These are phyloP conservation scores for Exophiala oligosperma DNA, from an alignment of 2,329 filamentous ascomycete genomes.

Conservation along the genomic window DNA sequence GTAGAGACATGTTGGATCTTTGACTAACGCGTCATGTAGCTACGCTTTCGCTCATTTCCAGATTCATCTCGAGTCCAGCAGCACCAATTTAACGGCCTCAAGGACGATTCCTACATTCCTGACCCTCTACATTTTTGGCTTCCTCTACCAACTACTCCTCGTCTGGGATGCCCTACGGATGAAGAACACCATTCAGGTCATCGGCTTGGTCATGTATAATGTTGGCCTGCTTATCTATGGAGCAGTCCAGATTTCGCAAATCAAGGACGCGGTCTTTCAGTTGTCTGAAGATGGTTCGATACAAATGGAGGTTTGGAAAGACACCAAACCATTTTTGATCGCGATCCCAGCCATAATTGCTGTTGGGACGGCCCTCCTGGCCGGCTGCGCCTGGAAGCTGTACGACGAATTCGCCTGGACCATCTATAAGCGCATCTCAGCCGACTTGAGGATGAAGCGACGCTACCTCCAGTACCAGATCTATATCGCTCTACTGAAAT, in stretches of 20 bases:
- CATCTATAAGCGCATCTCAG: constrained; percentile 98
- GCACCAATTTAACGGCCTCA: constrained; percentile 44
- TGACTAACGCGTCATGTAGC: constrained; percentile 44
- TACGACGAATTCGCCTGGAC: constrained; percentile 99
- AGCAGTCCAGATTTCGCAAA: constrained; percentile 88
- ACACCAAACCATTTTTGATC: constrained; percentile 74
- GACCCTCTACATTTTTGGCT: constrained; percentile 95
- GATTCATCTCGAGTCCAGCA: constrained; percentile 45
- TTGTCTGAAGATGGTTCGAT: constrained; percentile 53
- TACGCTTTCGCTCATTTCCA: constrained; percentile 92
- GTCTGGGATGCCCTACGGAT: constrained; percentile 90
- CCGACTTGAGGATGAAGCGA: constrained; percentile 94
- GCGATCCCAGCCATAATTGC: constrained; percentile 84
- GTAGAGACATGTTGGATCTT: background rate
- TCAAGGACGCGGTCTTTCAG: constrained; percentile 66
- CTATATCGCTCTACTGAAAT: constrained; percentile 96
- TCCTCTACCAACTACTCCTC: constrained; percentile 84
- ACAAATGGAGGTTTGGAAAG: constrained; percentile 61
- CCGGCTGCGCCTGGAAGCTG: constrained; percentile 84
- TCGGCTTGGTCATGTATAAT: constrained; percentile 92
- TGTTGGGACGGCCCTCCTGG: constrained; percentile 70
- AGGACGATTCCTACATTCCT: constrained; percentile 89
- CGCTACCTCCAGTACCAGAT: constrained; percentile 97
- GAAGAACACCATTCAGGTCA: constrained; percentile 98
- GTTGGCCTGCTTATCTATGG: constrained; percentile 89